Evolutionary conservation across 2,329 filamentous ascomycete genomes (phyloP).

Genomic region (Chrysosporium queenslandicum): DNA sequence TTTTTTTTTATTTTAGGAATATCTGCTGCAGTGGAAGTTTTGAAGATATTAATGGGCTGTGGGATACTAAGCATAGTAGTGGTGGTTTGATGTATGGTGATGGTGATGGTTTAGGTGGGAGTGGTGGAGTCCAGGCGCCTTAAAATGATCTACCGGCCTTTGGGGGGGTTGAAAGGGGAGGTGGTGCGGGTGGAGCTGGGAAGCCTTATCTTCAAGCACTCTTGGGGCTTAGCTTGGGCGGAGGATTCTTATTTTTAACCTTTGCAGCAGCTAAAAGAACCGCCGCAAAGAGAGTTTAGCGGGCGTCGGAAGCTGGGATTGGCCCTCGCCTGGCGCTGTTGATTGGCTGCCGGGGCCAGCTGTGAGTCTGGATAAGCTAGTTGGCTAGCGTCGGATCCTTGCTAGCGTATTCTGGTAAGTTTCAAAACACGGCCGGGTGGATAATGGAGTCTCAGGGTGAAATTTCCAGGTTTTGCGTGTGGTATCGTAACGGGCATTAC

Average conservation of each 20-base stretch:
- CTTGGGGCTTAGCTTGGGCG: not conserved
- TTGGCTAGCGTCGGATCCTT: not conserved
- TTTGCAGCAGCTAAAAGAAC: not conserved
- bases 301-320: not conserved
- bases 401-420: constrained; percentile 7
- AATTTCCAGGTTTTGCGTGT: too few species aligned
- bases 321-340: not conserved
- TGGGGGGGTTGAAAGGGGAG: too few species aligned
- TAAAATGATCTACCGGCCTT: constrained; percentile 16
- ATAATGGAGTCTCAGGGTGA: not conserved
- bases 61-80: too few species aligned
- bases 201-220: not conserved
- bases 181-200: constrained; percentile 3
- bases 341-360: constrained; percentile 1
- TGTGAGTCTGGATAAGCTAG: not conserved
- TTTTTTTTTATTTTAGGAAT: too few species aligned
- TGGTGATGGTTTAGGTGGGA: too few species aligned
- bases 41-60: too few species aligned
- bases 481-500: too few species aligned
- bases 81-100: too few species aligned
- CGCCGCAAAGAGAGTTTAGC: not conserved
- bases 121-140: constrained; percentile 8
- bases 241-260: too few species aligned
- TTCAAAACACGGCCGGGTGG: constrained; percentile 7
- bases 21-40: too few species aligned